A percentile compares a stretch with the other conserved stretches of the same genome.
These are phyloP conservation scores for Magnusiomyces magnusii DNA, from an alignment of 1,139 yeast species.

Conservation along the genomic window DNA sequence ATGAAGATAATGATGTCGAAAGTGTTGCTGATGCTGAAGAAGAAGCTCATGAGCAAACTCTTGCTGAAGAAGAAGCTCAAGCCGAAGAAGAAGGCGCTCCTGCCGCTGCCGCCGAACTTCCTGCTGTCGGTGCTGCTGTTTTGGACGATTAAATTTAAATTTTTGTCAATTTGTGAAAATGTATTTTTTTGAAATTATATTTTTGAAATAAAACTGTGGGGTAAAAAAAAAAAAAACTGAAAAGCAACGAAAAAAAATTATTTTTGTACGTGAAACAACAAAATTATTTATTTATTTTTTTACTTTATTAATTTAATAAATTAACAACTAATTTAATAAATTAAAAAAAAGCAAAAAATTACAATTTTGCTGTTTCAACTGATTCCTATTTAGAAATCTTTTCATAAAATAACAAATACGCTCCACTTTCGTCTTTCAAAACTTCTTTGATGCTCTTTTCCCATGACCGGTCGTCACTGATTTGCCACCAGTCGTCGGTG, in stretches of 20 bases:
- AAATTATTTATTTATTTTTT: too few species aligned
- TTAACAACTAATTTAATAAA: too few species aligned
- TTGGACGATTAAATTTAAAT: background rate
- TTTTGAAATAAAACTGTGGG: too few species aligned
- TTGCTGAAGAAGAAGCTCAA: background rate
- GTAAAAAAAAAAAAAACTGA: background rate
- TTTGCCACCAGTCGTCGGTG: slow-evolving; percentile 66
- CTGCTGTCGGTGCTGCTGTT: slow-evolving; percentile 3
- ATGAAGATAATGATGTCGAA: background rate
- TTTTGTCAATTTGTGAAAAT: background rate
- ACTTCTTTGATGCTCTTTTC: slow-evolving; percentile 60
- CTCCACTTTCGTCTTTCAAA: slow-evolving; percentile 61
- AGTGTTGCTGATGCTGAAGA: background rate
- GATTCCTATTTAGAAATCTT: slow-evolving; percentile 6
- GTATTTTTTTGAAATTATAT: background rate
- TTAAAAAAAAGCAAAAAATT: background rate
- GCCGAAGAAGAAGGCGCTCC: background rate
- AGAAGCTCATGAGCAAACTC: background rate
- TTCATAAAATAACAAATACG: slow-evolving; percentile 79
- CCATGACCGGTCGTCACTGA: slow-evolving; percentile 64
- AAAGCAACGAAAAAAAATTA: background rate
- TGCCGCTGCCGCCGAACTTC: background rate
- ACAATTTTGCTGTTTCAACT: too few species aligned
- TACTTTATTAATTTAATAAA: too few species aligned
- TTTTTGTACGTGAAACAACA: background rate